Evolutionary conservation across 306 rosid genomes (phyloP), one percentile per base, ranked within the genome.

Genomic region (Lupinus albus): DNA sequence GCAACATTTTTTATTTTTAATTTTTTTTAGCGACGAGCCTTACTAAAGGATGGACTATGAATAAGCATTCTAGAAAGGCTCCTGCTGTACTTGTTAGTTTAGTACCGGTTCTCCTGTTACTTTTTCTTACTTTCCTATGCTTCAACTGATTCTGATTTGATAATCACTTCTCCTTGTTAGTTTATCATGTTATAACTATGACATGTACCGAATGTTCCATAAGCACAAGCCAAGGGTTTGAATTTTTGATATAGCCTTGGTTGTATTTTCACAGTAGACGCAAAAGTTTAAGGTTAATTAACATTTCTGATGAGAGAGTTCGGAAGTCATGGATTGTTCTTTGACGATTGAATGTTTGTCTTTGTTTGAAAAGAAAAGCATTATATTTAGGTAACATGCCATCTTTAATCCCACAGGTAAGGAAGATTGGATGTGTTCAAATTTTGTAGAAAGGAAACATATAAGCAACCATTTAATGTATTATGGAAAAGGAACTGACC

Each of bases 321-420:
- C 5, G 16, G 46, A 50, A 65, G 12, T 55, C 49, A 42, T 16
- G 17, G 17, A 42, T 12, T 32, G 51, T 8, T 52, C 25, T 59
- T 57, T 63, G 51, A 73, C 48, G 70, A 65, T 76, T 77, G 70
- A 76, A 54, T 82, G 83, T 83, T 81, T 68, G 56, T 79, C 70
- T 56, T 69, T 75, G 74, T 75, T 75, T 44, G 50, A 61, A 59
- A 78, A 28, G n/a, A 21, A 60, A 48, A 59, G 74, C 35, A 57
- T 45, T 8, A 52, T 21, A 21, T 35, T 45, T 33, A 50, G 57
- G 46, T 20, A 57, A 57, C 46, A 35, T n/a, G 48, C 46, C 54
- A 30, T 69, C 55, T 25, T 57, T 65, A 53, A 42, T 14, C 48
- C 57, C 8, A 47, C 20, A 17, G 35, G 20, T 20, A 47, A 59